Percentiles rank a stretch among this genome's conserved stretches.
These are phyloP conservation scores for Aspergillus fructus DNA, from an alignment of 2,329 filamentous ascomycete species.

Conservation along the genomic window DNA sequence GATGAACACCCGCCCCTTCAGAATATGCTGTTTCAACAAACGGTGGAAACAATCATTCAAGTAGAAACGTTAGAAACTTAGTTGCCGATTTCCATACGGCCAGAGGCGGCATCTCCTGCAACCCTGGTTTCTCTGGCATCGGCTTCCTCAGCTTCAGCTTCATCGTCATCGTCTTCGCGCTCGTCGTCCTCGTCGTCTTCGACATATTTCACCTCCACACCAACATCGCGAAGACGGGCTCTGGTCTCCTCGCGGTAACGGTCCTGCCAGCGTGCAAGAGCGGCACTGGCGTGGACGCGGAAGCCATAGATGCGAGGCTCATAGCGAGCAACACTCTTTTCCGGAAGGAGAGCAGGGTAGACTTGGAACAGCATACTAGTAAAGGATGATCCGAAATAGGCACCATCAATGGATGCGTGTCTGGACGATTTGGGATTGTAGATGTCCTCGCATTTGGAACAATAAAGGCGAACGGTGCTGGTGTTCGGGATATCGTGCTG, in stretches of 20 bases:
- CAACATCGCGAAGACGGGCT: conserved; percentile 65
- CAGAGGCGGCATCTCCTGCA: conserved; percentile 31
- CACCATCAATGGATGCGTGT: conserved; percentile 91
- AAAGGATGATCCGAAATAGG: conserved; percentile 97
- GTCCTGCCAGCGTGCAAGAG: conserved; percentile 89
- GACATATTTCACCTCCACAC: conserved; percentile 74
- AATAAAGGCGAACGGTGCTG: conserved; percentile 95
- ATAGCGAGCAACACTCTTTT: conserved; percentile 83
- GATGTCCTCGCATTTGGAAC: conserved; percentile 92
- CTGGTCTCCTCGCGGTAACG: conserved; percentile 79
- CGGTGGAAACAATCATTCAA: not conserved
- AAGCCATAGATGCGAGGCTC: conserved; percentile 92
- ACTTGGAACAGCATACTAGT: conserved; percentile 99
- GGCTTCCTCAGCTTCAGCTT: conserved; percentile 5
- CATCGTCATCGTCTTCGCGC: conserved; percentile 41
- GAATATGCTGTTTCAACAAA: not conserved
- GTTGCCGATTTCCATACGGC: conserved; percentile 38
- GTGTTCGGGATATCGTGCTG: conserved; percentile 83
- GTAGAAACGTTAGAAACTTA: conserved; percentile 17
- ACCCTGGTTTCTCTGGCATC: conserved; percentile 23
- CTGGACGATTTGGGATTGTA: conserved; percentile 98
- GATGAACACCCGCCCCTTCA: not conserved
- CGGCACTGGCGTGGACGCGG: conserved; percentile 86
- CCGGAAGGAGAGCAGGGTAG: conserved; percentile 83
- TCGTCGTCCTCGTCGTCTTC: conserved; percentile 66